Percentiles rank a stretch among this genome's conserved stretches.
phyloP scores from a whole-genome alignment of 306 rosid species.

The Quercus aquifolioides region DNA sequence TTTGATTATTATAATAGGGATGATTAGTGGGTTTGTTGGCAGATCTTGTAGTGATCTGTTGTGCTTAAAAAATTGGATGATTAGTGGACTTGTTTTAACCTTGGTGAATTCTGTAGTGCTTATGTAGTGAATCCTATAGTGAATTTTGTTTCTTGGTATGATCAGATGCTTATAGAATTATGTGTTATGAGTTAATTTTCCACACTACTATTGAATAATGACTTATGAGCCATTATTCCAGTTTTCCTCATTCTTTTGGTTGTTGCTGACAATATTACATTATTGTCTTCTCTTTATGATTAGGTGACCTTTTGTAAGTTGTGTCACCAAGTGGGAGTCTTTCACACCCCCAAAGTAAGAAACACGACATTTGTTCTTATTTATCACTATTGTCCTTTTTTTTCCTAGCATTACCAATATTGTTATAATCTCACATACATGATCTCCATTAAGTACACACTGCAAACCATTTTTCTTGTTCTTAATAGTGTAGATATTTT shows the following conservation, averaged over 20 bases:
- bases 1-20: too few relatives aligned
- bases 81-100: too few relatives aligned
- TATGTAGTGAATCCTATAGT: too few relatives aligned
- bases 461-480: too few relatives aligned
- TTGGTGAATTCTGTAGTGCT: too few relatives aligned
- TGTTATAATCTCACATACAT: conserved; percentile 3
- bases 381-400: too few relatives aligned
- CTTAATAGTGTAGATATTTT: neutral
- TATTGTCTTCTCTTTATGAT: conserved; percentile 28
- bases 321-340: conserved; percentile 98
- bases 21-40: too few relatives aligned
- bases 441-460: too few relatives aligned
- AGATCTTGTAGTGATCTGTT: too few relatives aligned
- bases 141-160: neutral
- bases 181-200: neutral
- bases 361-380: conserved; percentile 6
- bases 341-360: conserved; percentile 98
- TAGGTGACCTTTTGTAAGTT: conserved; percentile 93
- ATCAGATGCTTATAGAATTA: neutral
- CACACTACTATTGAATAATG: neutral
- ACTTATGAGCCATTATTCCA: conserved; percentile 5
- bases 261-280: conserved; percentile 20
- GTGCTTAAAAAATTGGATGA: too few relatives aligned
- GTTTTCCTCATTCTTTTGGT: conserved; percentile 20
- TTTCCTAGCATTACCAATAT: too few relatives aligned